Conservation (phyloP, 148 eudicot species). For the Spergularia marina region DNA sequence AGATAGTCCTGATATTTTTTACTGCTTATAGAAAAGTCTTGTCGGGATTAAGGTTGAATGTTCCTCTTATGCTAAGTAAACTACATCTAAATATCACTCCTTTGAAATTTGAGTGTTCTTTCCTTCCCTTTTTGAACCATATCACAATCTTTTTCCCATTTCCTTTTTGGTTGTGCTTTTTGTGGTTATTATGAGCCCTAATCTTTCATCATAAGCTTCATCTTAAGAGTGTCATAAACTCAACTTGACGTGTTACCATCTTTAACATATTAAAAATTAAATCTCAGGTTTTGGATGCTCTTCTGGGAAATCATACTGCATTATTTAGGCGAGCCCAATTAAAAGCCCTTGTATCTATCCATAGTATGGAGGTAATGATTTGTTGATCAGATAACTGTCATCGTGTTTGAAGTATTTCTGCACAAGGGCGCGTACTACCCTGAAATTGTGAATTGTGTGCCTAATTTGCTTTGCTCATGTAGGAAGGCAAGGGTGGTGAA, state of each 20-base stretch:
- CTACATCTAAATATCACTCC: no score
- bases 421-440: not conserved
- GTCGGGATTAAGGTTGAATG: not conserved
- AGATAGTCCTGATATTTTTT: no score
- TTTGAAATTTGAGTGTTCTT: no score
- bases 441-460: not conserved
- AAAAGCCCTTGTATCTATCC: constrained; percentile 93
- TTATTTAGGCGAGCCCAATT: constrained; percentile 90
- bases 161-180: no score
- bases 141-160: no score
- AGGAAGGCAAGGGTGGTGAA: constrained; percentile 57
- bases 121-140: no score
- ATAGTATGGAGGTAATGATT: constrained; percentile 75
- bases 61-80: not conserved
- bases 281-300: constrained; percentile 67
- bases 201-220: no score
- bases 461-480: constrained; percentile 10
- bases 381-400: not conserved
- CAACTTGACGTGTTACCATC: not conserved
- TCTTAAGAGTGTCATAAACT: no score
- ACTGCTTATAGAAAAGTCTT: not conserved
- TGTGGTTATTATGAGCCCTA: no score
- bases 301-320: constrained; percentile 74
- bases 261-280: constrained; percentile 9
- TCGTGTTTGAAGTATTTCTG: not conserved